Conservation (phyloP, 306 rosid species). For the Medicago lupulina region DNA sequence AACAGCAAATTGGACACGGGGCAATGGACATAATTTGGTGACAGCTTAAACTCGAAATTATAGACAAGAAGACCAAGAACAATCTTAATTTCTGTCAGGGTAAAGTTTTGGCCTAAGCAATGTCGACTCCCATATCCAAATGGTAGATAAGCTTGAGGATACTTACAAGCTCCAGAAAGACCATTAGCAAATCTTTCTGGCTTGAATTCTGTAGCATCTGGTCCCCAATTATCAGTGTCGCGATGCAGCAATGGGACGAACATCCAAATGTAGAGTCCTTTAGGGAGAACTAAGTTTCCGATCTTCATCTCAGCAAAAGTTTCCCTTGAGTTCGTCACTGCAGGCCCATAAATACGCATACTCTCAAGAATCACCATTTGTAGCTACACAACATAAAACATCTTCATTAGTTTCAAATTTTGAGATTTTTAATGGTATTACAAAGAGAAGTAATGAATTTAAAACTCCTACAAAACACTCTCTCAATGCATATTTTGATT, state of each 20-base stretch:
- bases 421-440: too few relatives aligned
- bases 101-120: conserved; percentile 48
- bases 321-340: conserved; percentile 40
- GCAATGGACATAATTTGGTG: conserved; percentile 46
- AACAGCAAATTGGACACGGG: conserved; percentile 29
- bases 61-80: conserved; percentile 27
- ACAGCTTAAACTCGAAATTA: conserved; percentile 37
- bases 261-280: conserved; percentile 43
- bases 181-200: conserved; percentile 48
- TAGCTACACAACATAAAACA: background rate
- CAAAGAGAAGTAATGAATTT: too few relatives aligned
- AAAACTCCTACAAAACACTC: too few relatives aligned
- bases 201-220: conserved; percentile 39
- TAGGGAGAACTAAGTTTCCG: conserved; percentile 43
- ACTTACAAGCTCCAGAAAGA: conserved; percentile 44
- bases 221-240: conserved; percentile 48
- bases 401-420: too few relatives aligned
- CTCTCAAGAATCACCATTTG: conserved; percentile 55
- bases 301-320: conserved; percentile 39
- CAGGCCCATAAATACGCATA: conserved; percentile 44
- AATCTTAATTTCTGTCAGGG: conserved; percentile 32
- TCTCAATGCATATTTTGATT: too few relatives aligned
- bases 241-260: conserved; percentile 37
- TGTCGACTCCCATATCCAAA: conserved; percentile 46
- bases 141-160: conserved; percentile 49